Base-by-base conservation (phyloP, 306 rosid genomes). In the Sophora flavescens region DNA sequence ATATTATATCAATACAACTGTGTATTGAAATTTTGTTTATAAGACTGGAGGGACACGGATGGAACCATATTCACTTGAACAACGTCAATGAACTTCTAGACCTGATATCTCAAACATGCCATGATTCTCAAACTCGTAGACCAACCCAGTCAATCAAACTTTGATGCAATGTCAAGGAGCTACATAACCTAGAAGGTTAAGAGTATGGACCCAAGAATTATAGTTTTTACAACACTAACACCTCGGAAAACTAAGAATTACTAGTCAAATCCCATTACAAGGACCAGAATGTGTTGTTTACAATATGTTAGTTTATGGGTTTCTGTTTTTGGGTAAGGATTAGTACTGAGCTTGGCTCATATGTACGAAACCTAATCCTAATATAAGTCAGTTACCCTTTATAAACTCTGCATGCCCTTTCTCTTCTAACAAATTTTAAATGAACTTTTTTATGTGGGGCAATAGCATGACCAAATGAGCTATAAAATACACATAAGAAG, bases 401-500 rank as follows among this genome's bases (percentile, higher is more conserved):
- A 38, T 60, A 32, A 6, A 30, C 44, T n/a, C 26, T 13, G 52
- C 52, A 0, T 1, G 8, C 28, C 30, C 18, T n/a, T 18, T 62
- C 70, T 17, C 62, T 35, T 63, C 39, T 22, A 51, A 63, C 63
- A 75, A 48, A 51, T 75, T 17, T 75, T 17, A 7, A 33, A 60
- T 30, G 36, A 28, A 47, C 64, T 4, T 74, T n/a, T n/a, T 30
- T 30, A 59, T 6, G 64, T 16, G 18, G 26, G 53, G 17, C 22
- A 5, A 61, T 1, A 30, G 33, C 36, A 48, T 35, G 69, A 66
- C 42, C 39, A 48, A 48, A 22, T 17, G 71, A 75, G 48, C 28
- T 36, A 75, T 33, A 61, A 5, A 70, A 70, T 53, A 70, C 26
- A 38, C 18, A 3, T 57, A 17, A 72, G 56, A 69, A n/a, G 72